A percentile compares a stretch with the other conserved stretches of the same genome.
These are phyloP conservation scores for Cladosporium cucumerinum DNA, from an alignment of 2,329 filamentous ascomycete genomes.

Conservation along the genomic window DNA sequence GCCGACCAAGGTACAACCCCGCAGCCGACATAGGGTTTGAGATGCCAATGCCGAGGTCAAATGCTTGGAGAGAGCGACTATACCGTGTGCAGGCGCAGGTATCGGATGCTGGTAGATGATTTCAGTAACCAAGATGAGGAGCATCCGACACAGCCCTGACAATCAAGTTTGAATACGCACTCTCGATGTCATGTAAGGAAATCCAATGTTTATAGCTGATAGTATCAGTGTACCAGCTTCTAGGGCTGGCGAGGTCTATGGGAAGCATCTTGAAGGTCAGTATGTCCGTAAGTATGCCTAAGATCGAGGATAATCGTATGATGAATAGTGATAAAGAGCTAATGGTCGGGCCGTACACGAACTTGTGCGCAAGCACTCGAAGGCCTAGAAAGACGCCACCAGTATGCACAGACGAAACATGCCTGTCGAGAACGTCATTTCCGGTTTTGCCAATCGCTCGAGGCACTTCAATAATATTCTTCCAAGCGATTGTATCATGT, in stretches of 20 bases:
- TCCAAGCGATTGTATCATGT: neutral
- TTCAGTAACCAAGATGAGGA: neutral
- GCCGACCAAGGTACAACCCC: neutral
- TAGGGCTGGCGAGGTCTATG: too few species aligned
- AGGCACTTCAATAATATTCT: neutral
- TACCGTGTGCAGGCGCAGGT: neutral
- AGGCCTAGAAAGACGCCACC: neutral
- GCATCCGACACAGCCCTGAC: neutral
- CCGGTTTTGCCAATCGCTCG: neutral
- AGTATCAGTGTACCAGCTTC: too few species aligned
- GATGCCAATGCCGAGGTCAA: neutral
- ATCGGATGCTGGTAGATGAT: neutral
- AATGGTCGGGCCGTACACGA: too few species aligned
- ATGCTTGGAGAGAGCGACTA: neutral
- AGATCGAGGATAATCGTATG: too few species aligned
- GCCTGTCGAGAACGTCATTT: neutral
- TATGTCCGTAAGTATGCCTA: too few species aligned
- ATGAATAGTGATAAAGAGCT: too few species aligned
- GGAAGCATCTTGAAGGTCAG: too few species aligned
- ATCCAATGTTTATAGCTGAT: too few species aligned
- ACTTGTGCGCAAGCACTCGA: too few species aligned
- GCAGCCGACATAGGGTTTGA: neutral
- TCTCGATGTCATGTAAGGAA: too few species aligned
- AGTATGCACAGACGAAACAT: neutral
- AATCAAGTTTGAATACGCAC: too few species aligned